Percentiles rank a stretch among this genome's conserved stretches.
Conservation (phyloP, 306 rosid species). For the Mimosa bimucronata region DNA sequence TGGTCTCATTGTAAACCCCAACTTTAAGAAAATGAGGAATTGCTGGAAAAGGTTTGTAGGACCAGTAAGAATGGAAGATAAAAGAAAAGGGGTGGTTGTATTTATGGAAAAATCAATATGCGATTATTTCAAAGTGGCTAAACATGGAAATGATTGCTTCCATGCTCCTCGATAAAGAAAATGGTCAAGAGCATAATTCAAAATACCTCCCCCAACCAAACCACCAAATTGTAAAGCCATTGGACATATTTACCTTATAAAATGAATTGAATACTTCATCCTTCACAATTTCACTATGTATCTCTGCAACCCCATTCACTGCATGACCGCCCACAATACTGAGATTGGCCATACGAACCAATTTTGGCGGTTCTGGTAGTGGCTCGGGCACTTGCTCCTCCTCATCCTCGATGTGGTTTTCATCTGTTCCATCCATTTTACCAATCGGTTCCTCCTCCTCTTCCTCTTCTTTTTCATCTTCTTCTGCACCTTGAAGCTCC, state of each 20-base stretch:
- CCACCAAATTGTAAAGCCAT: conserved; percentile 26
- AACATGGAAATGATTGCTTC: conserved; percentile 26
- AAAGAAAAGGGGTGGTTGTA: background rate
- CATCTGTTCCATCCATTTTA: conserved; percentile 46
- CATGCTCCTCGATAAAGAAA: conserved; percentile 7
- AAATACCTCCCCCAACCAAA: conserved; percentile 31
- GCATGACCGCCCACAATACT: conserved; percentile 97
- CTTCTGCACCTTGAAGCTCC: conserved; percentile 49
- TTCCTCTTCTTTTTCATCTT: conserved; percentile 20
- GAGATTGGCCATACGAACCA: conserved; percentile 97
- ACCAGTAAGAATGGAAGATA: background rate
- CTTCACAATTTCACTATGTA: conserved; percentile 95
- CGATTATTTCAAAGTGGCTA: conserved; percentile 21
- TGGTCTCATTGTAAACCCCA: conserved; percentile 14
- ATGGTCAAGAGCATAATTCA: background rate
- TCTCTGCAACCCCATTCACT: conserved; percentile 98
- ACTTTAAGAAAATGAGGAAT: conserved; percentile 2
- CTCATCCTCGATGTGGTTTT: conserved; percentile 44
- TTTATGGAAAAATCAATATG: background rate
- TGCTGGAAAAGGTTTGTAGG: conserved; percentile 1
- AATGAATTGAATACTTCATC: conserved; percentile 91
- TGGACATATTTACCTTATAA: conserved; percentile 61
- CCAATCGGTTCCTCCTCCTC: conserved; percentile 27
- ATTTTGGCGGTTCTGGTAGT: conserved; percentile 76
- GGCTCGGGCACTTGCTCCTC: conserved; percentile 59